Conservation (phyloP, 2,329 filamentous ascomycete genomes). For the Aquanectria penicillioides region DNA sequence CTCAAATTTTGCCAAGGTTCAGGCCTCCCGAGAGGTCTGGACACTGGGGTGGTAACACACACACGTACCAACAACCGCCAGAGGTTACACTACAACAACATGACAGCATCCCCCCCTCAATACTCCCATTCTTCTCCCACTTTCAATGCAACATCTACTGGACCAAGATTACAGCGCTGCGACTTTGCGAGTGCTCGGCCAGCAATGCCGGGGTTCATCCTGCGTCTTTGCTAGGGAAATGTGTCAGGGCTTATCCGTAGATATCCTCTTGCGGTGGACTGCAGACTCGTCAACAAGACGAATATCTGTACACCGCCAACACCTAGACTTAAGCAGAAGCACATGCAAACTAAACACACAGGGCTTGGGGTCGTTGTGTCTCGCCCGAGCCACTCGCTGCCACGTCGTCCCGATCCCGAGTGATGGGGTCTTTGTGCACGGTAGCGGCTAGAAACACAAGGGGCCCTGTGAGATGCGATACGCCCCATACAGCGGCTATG, state of each 20-base stretch:
- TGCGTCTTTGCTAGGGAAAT: too few species aligned
- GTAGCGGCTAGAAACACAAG: conserved; percentile 9
- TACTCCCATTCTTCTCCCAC: conserved; percentile 9
- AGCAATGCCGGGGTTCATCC: neutral
- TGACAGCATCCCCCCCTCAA: conserved; percentile 18
- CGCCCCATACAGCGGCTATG: conserved; percentile 10
- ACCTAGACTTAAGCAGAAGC: conserved; percentile 3
- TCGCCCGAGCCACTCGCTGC: conserved; percentile 13
- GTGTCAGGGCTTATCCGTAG: too few species aligned
- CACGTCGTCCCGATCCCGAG: conserved; percentile 18
- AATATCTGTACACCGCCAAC: conserved; percentile 9
- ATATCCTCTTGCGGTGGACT: conserved; percentile 1
- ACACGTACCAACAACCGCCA: conserved; percentile 9
- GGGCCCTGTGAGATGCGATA: conserved; percentile 6
- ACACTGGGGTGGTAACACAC: conserved; percentile 1
- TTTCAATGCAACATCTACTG: conserved; percentile 16
- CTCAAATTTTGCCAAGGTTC: conserved; percentile 3
- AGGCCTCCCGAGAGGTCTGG: conserved; percentile 11
- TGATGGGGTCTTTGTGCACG: conserved; percentile 18
- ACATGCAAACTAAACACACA: conserved; percentile 14
- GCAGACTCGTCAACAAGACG: neutral
- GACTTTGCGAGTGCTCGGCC: neutral
- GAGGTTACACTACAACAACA: conserved; percentile 18
- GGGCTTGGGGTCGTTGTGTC: conserved; percentile 3
- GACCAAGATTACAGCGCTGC: neutral